A percentile compares a stretch with the other conserved stretches of the same genome.
These are phyloP conservation scores for Dictyostelium intermedium DNA, from an alignment of 78 protist species.

Conservation along the genomic window DNA sequence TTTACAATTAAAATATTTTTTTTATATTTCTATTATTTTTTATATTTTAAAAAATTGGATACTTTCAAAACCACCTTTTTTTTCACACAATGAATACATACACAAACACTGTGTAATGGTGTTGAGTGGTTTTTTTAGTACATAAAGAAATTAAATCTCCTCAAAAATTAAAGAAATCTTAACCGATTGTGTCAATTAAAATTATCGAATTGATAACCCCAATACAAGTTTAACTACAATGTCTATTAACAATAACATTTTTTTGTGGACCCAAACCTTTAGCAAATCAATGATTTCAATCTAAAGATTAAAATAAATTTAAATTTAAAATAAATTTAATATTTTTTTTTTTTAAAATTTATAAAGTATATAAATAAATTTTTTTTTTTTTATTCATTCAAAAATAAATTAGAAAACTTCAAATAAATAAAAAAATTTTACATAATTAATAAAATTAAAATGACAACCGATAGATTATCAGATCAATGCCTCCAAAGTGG, in stretches of 20 bases:
- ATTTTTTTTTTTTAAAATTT: background rate
- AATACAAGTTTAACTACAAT: background rate
- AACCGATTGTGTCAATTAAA: background rate
- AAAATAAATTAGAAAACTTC: too few relatives aligned
- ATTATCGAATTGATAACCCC: background rate
- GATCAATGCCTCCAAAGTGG: background rate
- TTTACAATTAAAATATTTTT: too few relatives aligned
- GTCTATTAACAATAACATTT: background rate
- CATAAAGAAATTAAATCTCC: background rate
- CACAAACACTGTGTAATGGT: background rate
- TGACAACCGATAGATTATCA: background rate
- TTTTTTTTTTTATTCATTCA: too few relatives aligned
- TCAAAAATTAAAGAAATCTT: background rate
- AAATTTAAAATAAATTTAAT: too few relatives aligned
- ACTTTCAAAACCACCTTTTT: background rate
- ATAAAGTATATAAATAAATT: background rate
- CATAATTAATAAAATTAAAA: too few relatives aligned
- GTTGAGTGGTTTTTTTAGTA: too few relatives aligned
- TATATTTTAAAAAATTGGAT: too few relatives aligned
- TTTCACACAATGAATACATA: background rate
- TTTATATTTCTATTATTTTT: too few relatives aligned
- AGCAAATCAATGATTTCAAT: background rate
- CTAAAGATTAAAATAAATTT: too few relatives aligned
- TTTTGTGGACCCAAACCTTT: too few relatives aligned
- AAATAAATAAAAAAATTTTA: too few relatives aligned